phyloP scores from a whole-genome alignment of 75 land plant species.

The Larix kaempferi region DNA sequence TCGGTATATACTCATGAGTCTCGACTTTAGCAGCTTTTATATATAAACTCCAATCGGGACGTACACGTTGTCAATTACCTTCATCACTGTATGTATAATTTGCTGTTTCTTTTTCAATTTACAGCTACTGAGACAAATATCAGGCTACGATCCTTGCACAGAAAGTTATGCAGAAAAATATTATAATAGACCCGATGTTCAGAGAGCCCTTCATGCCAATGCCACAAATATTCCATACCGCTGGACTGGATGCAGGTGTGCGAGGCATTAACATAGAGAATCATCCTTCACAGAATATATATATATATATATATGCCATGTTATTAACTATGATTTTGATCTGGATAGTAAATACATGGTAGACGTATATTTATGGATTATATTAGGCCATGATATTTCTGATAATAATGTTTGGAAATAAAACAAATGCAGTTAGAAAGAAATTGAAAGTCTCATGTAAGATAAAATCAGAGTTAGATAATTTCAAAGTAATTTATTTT shows the following conservation, averaged over 20 bases:
- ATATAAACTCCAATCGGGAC: background rate
- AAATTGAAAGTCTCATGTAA: too few relatives aligned
- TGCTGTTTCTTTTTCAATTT: background rate
- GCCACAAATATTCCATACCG: conserved; percentile 60
- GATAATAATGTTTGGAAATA: too few relatives aligned
- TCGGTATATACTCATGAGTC: background rate
- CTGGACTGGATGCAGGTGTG: conserved; percentile 88
- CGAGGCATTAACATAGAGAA: background rate
- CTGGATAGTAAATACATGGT: too few relatives aligned
- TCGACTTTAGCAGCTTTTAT: background rate
- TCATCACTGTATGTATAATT: background rate
- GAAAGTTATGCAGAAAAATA: conserved; percentile 63
- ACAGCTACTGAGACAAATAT: conserved; percentile 11
- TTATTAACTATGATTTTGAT: too few relatives aligned
- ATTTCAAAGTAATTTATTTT: too few relatives aligned
- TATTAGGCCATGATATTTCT: too few relatives aligned
- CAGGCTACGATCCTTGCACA: conserved; percentile 81
- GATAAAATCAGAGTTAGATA: too few relatives aligned
- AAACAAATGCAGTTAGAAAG: too few relatives aligned
- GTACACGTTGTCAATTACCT: background rate
- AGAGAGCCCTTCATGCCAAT: conserved; percentile 94
- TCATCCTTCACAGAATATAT: background rate
- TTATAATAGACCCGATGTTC: conserved; percentile 86
- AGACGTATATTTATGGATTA: too few relatives aligned
- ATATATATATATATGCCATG: too few relatives aligned